A percentile compares a stretch with the other conserved stretches of the same genome.
These are phyloP conservation scores for Cyclotella baltica DNA, from an alignment of 108 stramenopile species.

Conservation along the genomic window DNA sequence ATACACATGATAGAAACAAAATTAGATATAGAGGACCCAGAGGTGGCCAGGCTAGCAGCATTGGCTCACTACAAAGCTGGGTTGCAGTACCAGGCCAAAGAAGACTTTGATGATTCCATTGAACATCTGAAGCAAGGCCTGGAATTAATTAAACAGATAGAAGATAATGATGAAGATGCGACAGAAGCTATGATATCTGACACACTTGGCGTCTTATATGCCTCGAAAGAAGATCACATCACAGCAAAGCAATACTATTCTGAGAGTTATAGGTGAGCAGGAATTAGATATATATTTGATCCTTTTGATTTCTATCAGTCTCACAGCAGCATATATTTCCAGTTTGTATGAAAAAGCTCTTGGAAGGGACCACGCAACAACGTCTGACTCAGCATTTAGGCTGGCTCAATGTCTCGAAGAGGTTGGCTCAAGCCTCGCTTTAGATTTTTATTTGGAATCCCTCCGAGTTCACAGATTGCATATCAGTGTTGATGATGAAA, in stretches of 20 bases:
- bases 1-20: conserved; percentile 44
- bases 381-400: conserved; percentile 47
- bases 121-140: conserved; percentile 42
- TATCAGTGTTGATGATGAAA: conserved; percentile 43
- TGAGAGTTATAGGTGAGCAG: no score
- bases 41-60: conserved; percentile 26
- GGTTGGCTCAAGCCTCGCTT: conserved; percentile 34
- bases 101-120: conserved; percentile 32
- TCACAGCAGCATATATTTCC: no score
- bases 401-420: conserved; percentile 41
- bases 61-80: conserved; percentile 42
- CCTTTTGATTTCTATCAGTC: no score
- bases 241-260: conserved; percentile 46
- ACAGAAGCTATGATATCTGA: conserved; percentile 39
- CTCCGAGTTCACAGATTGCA: conserved; percentile 44
- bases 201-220: conserved; percentile 49
- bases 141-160: conserved; percentile 26
- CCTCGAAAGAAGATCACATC: conserved; percentile 28
- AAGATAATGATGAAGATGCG: conserved; percentile 1
- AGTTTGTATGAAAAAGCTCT: conserved; percentile 43
- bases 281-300: no score
- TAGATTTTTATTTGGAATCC: conserved; percentile 54
- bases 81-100: conserved; percentile 31
- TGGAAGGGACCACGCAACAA: conserved; percentile 45
- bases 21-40: conserved; percentile 17